These are phyloP conservation scores for Calonectria naviculata DNA, from an alignment of 2,329 filamentous ascomycete species.

Conservation along the genomic window DNA sequence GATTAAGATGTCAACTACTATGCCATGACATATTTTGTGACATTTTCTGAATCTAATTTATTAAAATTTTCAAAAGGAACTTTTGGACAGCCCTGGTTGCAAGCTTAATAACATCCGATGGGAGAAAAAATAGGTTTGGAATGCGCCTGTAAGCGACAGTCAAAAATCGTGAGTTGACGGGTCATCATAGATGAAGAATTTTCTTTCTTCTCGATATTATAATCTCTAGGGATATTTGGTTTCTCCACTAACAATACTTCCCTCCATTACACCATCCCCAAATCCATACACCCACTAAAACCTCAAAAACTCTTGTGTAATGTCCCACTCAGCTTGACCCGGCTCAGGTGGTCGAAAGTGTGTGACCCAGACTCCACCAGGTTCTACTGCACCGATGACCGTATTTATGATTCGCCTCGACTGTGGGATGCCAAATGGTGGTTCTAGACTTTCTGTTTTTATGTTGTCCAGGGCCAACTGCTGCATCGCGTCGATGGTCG, in stretches of 20 bases:
- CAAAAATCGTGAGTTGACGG: too few relatives aligned
- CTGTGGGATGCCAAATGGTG: constrained; percentile 44
- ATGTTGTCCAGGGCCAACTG: constrained; percentile 20
- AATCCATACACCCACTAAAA: constrained; percentile 14
- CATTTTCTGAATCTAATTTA: too few relatives aligned
- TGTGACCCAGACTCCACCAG: constrained; percentile 41
- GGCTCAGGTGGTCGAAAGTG: constrained; percentile 41
- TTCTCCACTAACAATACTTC: too few relatives aligned
- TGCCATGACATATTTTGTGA: too few relatives aligned
- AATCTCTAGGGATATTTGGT: neutral
- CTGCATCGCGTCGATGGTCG: constrained; percentile 30
- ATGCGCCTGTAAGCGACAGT: too few relatives aligned
- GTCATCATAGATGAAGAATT: too few relatives aligned
- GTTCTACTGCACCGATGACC: constrained; percentile 39
- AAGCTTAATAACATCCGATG: too few relatives aligned
- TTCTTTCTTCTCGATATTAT: too few relatives aligned
- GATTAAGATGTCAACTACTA: neutral
- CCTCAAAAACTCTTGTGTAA: constrained; percentile 41
- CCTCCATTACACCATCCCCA: neutral
- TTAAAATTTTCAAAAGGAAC: too few relatives aligned
- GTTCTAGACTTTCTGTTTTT: constrained; percentile 23
- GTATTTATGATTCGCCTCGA: constrained; percentile 43
- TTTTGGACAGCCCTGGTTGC: too few relatives aligned
- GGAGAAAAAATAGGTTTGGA: too few relatives aligned
- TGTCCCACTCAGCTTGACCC: constrained; percentile 41